Percentiles rank a stretch among this genome's conserved stretches.
Conservation (phyloP, 352 stramenopile genomes). For the Thalassiosira mediterranea region DNA sequence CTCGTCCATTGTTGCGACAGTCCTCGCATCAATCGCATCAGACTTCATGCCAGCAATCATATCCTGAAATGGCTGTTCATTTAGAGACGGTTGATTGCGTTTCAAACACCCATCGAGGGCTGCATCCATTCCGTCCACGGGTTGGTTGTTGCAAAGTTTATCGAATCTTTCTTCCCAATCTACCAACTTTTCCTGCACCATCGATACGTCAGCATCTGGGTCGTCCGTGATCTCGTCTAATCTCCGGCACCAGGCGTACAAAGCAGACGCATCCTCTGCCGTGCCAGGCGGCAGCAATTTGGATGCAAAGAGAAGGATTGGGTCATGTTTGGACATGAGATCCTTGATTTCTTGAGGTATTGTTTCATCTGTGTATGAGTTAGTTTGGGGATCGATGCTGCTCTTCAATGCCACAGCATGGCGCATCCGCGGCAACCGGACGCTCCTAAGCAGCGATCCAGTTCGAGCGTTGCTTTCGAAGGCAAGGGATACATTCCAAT, state of each 20-base stretch:
- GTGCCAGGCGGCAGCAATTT: constrained; percentile 21
- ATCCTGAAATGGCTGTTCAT: constrained; percentile 26
- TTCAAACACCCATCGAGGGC: constrained; percentile 33
- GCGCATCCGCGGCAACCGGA: too few relatives aligned
- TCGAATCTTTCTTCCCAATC: constrained; percentile 27
- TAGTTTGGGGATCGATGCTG: too few relatives aligned
- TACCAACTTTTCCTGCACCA: not conserved
- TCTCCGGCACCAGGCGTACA: constrained; percentile 45
- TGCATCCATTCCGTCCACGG: constrained; percentile 36
- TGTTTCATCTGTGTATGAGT: not conserved
- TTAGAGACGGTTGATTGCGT: constrained; percentile 19
- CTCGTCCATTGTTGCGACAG: constrained; percentile 31
- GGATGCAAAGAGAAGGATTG: constrained; percentile 34
- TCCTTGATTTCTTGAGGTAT: constrained; percentile 1
- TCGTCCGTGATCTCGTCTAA: constrained; percentile 45
- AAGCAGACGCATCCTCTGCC: constrained; percentile 26
- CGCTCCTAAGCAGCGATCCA: too few relatives aligned
- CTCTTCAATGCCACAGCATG: too few relatives aligned
- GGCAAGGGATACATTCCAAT: too few relatives aligned
- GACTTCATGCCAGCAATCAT: constrained; percentile 47
- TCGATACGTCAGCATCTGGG: not conserved
- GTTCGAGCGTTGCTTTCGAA: too few relatives aligned
- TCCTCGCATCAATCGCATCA: constrained; percentile 22
- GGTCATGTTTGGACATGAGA: constrained; percentile 25
- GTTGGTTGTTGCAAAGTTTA: constrained; percentile 16